Evolutionary conservation across 2,329 filamentous ascomycete species (phyloP).

Genomic region (Aspergillus aculeatus): DNA sequence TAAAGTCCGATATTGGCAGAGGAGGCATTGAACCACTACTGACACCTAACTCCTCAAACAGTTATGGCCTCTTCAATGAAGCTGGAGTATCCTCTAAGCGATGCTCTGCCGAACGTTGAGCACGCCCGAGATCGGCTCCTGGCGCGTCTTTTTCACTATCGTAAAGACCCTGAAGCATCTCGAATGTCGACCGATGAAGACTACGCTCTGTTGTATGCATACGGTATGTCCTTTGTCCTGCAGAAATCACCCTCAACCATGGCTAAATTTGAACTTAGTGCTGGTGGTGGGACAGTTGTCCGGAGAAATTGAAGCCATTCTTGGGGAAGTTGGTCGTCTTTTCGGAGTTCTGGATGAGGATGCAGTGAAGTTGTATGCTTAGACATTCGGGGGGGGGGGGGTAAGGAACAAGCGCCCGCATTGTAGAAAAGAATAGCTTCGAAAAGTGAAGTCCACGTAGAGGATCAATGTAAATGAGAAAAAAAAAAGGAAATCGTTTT

Average conservation of each 20-base stretch:
- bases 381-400: neutral
- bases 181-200: constrained; percentile 57
- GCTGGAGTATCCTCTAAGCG: constrained; percentile 88
- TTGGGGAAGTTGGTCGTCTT: constrained; percentile 56
- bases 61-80: constrained; percentile 92
- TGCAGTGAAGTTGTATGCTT: constrained; percentile 53
- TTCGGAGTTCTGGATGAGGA: constrained; percentile 64
- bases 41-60: constrained; percentile 46
- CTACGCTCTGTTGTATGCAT: constrained; percentile 90
- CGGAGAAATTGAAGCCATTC: constrained; percentile 54
- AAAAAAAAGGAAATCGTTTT: too few species aligned
- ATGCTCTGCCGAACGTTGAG: constrained; percentile 80
- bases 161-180: constrained; percentile 62
- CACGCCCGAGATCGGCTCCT: constrained; percentile 78
- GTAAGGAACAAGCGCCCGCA: constrained; percentile 23
- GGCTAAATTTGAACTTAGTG: constrained; percentile 40
- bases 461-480: neutral
- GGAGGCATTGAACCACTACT: neutral
- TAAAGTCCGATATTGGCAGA: constrained; percentile 29
- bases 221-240: constrained; percentile 54
- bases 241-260: too few species aligned
- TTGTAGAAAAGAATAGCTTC: constrained; percentile 2
- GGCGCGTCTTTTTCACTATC: constrained; percentile 82
- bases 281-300: constrained; percentile 62
- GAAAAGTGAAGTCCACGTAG: neutral